Percentiles rank a stretch among this genome's conserved stretches.
phyloP scores from a whole-genome alignment of 164 flowering plant species.

The Malania oleifera region DNA sequence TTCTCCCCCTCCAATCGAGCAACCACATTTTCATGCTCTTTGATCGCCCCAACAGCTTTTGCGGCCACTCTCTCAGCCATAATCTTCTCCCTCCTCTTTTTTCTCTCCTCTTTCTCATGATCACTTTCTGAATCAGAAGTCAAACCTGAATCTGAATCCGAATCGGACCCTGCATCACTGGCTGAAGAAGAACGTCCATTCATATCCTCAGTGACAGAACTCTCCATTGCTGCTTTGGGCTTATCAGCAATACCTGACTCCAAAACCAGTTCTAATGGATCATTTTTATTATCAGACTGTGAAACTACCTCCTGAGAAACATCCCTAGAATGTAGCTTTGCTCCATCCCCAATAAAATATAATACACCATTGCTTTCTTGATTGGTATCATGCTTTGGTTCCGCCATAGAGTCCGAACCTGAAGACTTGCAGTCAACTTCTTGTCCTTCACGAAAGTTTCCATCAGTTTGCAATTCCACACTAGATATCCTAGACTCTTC shows the following conservation, averaged over 20 bases:
- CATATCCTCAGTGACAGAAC: slow-evolving; percentile 23
- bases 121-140: slow-evolving; percentile 80
- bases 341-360: slow-evolving; percentile 13
- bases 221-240: slow-evolving; percentile 14
- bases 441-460: slow-evolving; percentile 10
- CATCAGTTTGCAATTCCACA: slow-evolving; percentile 24
- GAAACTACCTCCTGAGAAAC: slow-evolving; percentile 10
- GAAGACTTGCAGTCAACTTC: slow-evolving; percentile 11
- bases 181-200: slow-evolving; percentile 32
- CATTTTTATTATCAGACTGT: not conserved
- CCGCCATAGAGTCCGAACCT: not conserved
- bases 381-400: not conserved
- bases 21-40: slow-evolving; percentile 75
- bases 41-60: slow-evolving; percentile 68
- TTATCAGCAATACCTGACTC: slow-evolving; percentile 20
- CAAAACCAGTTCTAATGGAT: not conserved
- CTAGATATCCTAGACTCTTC: slow-evolving; percentile 32
- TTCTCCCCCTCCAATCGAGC: slow-evolving; percentile 95
- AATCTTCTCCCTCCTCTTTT: slow-evolving; percentile 53
- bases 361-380: slow-evolving; percentile 7
- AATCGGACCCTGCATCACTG: slow-evolving; percentile 54
- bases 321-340: slow-evolving; percentile 2
- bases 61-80: slow-evolving; percentile 83
- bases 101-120: slow-evolving; percentile 57
- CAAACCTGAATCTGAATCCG: slow-evolving; percentile 61